phyloP scores from a whole-genome alignment of 768 basidiomycete species.

The Flagelloscypha sp. region DNA sequence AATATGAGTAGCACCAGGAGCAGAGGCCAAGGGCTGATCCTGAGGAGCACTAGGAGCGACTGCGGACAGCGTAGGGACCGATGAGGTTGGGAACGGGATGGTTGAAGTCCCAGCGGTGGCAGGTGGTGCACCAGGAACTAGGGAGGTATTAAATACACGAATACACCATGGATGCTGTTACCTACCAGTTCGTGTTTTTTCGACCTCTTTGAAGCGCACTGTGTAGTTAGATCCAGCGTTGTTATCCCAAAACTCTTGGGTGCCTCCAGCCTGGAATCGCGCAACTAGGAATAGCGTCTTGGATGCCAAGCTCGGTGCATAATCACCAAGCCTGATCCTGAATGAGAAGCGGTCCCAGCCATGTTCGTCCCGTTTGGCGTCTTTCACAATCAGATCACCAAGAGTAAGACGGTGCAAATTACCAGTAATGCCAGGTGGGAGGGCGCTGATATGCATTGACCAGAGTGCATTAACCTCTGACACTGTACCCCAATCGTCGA shows the following conservation, averaged over 20 bases:
- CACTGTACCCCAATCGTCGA: slow-evolving; percentile 92
- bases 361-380: background rate
- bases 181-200: background rate
- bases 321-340: slow-evolving; percentile 64
- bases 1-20: slow-evolving; percentile 3
- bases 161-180: background rate
- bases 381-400: slow-evolving; percentile 12
- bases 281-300: slow-evolving; percentile 56
- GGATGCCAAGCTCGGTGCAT: slow-evolving; percentile 38
- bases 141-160: slow-evolving; percentile 3
- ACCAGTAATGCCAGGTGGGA: slow-evolving; percentile 1
- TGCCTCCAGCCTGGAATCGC: slow-evolving; percentile 39
- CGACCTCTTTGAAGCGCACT: slow-evolving; percentile 47
- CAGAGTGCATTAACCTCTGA: slow-evolving; percentile 62
- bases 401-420: background rate
- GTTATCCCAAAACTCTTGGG: slow-evolving; percentile 92
- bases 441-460: background rate
- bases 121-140: slow-evolving; percentile 6
- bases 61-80: background rate
- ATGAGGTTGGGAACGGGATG: background rate
- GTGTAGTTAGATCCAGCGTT: slow-evolving; percentile 73
- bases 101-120: slow-evolving; percentile 7
- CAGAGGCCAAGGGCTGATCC: slow-evolving; percentile 8
- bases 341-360: slow-evolving; percentile 58
- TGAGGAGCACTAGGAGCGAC: slow-evolving; percentile 1